These are phyloP conservation scores for Amanita rimosa DNA, from an alignment of 768 basidiomycete species.

Conservation along the genomic window DNA sequence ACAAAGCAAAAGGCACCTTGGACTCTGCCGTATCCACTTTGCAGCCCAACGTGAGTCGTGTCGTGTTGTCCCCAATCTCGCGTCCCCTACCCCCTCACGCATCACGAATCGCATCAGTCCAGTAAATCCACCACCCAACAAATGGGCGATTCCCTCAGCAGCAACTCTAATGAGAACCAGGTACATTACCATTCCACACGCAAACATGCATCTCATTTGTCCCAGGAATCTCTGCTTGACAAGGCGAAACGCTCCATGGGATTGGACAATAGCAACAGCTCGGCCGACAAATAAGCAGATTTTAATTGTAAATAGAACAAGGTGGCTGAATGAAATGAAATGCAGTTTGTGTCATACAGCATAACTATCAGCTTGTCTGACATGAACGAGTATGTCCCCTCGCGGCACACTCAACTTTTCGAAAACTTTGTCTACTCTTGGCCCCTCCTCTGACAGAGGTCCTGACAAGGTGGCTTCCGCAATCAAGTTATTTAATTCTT, in stretches of 20 bases:
- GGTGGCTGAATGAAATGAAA: not conserved
- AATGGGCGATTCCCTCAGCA: conserved; percentile 32
- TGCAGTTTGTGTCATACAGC: not conserved
- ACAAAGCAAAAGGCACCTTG: conserved; percentile 32
- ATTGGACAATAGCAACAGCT: conserved; percentile 22
- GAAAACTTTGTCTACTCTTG: not conserved
- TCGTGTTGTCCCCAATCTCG: not conserved
- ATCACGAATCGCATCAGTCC: conserved; percentile 17
- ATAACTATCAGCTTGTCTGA: not conserved
- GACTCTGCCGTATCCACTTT: conserved; percentile 37
- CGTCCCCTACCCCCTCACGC: too few species aligned
- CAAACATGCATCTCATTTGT: not conserved
- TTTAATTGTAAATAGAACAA: not conserved
- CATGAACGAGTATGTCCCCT: not conserved
- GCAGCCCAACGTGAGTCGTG: conserved; percentile 32
- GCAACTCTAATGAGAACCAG: conserved; percentile 36
- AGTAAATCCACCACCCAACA: conserved; percentile 43
- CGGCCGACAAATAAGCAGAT: not conserved
- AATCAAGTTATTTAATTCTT: conserved; percentile 34
- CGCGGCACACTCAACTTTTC: not conserved
- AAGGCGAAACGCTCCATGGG: conserved; percentile 46
- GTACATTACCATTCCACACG: conserved; percentile 13
- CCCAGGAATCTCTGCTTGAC: conserved; percentile 29
- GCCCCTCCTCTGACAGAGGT: not conserved
- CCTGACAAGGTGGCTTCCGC: not conserved